phyloP scores from a whole-genome alignment of 306 rosid species.

The Quillaja saponaria region DNA sequence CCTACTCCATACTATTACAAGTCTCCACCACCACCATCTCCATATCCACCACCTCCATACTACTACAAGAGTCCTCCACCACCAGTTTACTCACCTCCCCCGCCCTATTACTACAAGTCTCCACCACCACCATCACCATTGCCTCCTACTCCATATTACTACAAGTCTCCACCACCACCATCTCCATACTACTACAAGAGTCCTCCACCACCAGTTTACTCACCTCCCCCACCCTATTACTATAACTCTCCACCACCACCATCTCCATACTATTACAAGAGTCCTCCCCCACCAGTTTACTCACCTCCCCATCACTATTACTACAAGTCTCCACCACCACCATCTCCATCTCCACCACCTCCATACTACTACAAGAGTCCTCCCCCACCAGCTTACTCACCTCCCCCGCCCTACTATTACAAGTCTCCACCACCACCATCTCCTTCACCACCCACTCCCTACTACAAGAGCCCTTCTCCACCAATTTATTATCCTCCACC shows the following conservation, averaged over 20 bases:
- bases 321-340: constrained; percentile 33
- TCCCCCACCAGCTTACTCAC: constrained; percentile 21
- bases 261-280: neutral
- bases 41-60: constrained; percentile 17
- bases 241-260: neutral
- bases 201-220: constrained; percentile 29
- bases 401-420: constrained; percentile 21
- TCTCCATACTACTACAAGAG: constrained; percentile 33
- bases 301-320: constrained; percentile 19
- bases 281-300: constrained; percentile 15
- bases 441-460: neutral
- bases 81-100: too few relatives aligned
- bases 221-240: neutral
- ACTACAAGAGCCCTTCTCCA: constrained; percentile 5
- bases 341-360: constrained; percentile 17
- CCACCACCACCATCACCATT: constrained; percentile 27
- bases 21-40: constrained; percentile 30
- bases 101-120: neutral
- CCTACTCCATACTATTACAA: constrained; percentile 29
- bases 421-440: constrained; percentile 41
- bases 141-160: constrained; percentile 37
- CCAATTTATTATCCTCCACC: constrained; percentile 27
- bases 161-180: constrained; percentile 32
- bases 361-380: constrained; percentile 11
- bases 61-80: constrained; percentile 42